Evolutionary conservation across 768 basidiomycete species (phyloP), one percentile per base, ranked within the genome.

Genomic region (Panus rudis): DNA sequence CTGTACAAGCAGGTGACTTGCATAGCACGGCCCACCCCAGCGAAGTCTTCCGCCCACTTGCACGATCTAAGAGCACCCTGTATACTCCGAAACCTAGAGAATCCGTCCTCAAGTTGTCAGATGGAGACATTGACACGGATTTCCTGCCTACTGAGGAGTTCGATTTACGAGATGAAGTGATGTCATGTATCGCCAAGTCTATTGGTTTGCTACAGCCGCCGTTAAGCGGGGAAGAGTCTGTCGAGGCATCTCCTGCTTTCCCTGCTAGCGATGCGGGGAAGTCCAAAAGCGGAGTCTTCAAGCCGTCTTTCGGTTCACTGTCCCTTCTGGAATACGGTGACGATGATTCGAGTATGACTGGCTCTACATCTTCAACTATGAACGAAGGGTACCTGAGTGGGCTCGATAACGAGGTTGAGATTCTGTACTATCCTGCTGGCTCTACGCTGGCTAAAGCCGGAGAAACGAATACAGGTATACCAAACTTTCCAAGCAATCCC

Each of bases 151-250:
- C 66, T 6, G 84, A 83, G 20, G 90, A 93, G 17, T 93, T 97
- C 52, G 91, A 98, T 60, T 76, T 98, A n/a, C 78, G 90, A 26
- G 90, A 92, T 52, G 92, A 90, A 52, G 93, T 99, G 24, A 92
- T 98, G 91, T 85, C 87, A 1, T 94, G 91, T 61, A 93, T 99
- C 47, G 92, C 94, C 1, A 93, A 94, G 61, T 94, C 92, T 2
- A 98, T 99, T 45, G 96, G 96, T 3, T 72, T 99, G 11, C 67
- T 90, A 19, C 93, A 96, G 50, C 88, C 92, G 3, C 81, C 91
- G 3, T 63, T 87, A 16, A 85, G 81, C 43, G 79, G 75, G 31
- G 70, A 66, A 35, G 80, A 79, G 27, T 85, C 83, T 2, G 63
- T 73, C 2, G 81, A 83, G 49, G 72, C 75, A 2, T 85, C 84